Base-by-base conservation (phyloP, 768 basidiomycete genomes). In the Mycena rosella region DNA sequence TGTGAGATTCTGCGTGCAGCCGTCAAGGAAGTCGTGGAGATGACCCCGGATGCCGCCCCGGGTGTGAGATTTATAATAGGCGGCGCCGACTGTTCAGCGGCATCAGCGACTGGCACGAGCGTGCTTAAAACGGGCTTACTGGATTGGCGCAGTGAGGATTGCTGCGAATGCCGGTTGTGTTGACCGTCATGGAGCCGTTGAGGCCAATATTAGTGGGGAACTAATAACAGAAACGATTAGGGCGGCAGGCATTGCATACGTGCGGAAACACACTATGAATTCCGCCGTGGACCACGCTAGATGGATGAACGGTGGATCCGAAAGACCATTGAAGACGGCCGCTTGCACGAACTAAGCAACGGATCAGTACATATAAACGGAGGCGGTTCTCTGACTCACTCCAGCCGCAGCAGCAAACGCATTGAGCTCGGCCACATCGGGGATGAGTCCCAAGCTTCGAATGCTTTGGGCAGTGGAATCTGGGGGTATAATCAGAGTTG, bases 371-470 rank as follows among this genome's bases (percentile, higher is more conserved):
- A 24, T 47, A 29, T 32, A 26, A 17, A 20, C 18, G 13, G 27
- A 54, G 32, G 48, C 27, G 22, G 26, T 61, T 27, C 18, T 36
- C n/a, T 11, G 24, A 78, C 84, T 65, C 68, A 85, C 86, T 52
- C 90, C 90, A 10, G 88, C 84, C 10, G 90, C 87, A 29, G 90
- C 87, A 13, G 87, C 78, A 72, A 90, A 91, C 20, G 83, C 82
- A 47, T 84, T 85, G 52, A 91, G 72, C 10, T 83, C 74, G 22
- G 73, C 60, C 20, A 86, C 77, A 63, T 83, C 80, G 5, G 85
- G 83, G 10, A 80, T 77, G 24, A 89, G 83, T 9, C 84, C 86
- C 36, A 90, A 65, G 2, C 72, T 73, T 44, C 81, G 77, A n/a
- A 70, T 79, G 64, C 84, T 83, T 3, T 77, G 81, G n/a, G 86